phyloP scores from a whole-genome alignment of 805 yeast species.

The Candida loeiensis region DNA sequence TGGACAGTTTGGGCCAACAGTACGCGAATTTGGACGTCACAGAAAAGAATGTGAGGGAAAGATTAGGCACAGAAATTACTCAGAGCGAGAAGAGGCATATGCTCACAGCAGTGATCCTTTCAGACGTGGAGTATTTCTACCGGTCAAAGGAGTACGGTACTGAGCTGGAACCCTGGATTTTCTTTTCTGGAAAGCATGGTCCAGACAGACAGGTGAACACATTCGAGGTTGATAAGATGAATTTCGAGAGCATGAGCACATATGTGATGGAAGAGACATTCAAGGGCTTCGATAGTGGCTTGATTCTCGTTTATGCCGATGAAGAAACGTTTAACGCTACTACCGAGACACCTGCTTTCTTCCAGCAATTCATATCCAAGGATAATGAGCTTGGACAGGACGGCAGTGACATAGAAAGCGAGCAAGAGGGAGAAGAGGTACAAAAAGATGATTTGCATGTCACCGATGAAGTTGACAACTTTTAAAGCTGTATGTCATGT shows the following conservation, averaged over 20 bases:
- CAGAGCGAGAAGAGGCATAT: slow-evolving; percentile 4
- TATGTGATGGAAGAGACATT: slow-evolving; percentile 15
- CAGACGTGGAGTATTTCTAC: slow-evolving; percentile 29
- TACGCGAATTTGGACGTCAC: slow-evolving; percentile 17
- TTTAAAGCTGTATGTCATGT: too few relatives aligned
- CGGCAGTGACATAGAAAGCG: slow-evolving; percentile 2
- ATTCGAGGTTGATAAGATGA: slow-evolving; percentile 18
- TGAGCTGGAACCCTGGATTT: slow-evolving; percentile 21
- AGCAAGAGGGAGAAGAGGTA: background rate
- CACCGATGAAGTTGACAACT: too few relatives aligned
- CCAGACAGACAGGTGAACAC: slow-evolving; percentile 14
- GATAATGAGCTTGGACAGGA: slow-evolving; percentile 6
- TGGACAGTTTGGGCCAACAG: slow-evolving; percentile 17
- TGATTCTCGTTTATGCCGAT: slow-evolving; percentile 19
- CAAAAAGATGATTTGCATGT: background rate
- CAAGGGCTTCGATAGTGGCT: slow-evolving; percentile 10
- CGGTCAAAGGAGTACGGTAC: slow-evolving; percentile 12
- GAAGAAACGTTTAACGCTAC: slow-evolving; percentile 10
- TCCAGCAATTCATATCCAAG: slow-evolving; percentile 2
- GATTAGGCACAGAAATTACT: slow-evolving; percentile 1
- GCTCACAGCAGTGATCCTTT: slow-evolving; percentile 30
- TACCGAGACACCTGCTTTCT: slow-evolving; percentile 3
- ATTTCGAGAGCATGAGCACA: slow-evolving; percentile 18
- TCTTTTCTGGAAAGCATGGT: slow-evolving; percentile 13
- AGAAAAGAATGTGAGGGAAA: slow-evolving; percentile 3